A percentile compares a stretch with the other conserved stretches of the same genome.
phyloP scores from a whole-genome alignment of 768 basidiomycete genomes.

The Pleurotus citrinopileatus region DNA sequence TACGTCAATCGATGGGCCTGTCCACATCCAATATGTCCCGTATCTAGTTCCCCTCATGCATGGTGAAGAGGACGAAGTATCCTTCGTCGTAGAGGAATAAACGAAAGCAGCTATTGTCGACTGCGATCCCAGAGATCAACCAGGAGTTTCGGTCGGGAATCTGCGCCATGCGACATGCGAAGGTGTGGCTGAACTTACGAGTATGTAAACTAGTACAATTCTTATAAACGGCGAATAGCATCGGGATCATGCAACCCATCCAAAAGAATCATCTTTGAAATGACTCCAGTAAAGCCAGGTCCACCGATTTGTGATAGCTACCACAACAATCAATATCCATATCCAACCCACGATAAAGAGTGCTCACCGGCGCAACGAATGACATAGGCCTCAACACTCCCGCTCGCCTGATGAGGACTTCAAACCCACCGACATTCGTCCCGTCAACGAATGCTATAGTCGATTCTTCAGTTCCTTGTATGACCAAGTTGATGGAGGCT shows the following conservation, averaged over 20 bases:
- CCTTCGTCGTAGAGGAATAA: no score
- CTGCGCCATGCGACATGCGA: no score
- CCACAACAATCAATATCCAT: background rate
- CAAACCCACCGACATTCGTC: background rate
- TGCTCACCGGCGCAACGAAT: conserved; percentile 5
- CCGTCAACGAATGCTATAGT: background rate
- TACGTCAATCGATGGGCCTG: background rate
- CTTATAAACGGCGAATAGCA: background rate
- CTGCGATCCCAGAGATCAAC: no score
- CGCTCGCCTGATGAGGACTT: background rate
- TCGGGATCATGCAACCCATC: conserved; percentile 1
- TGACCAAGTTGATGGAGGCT: background rate
- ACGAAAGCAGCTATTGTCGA: no score
- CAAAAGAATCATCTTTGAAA: background rate
- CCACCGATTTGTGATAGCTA: conserved; percentile 6
- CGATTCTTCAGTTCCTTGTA: conserved; percentile 2
- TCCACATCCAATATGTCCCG: background rate
- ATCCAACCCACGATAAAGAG: background rate
- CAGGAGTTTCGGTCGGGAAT: no score
- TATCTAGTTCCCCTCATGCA: no score
- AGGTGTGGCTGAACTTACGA: no score
- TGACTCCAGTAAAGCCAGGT: background rate
- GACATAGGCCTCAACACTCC: background rate
- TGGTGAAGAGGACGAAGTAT: no score
- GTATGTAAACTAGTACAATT: no score